Percentiles rank a stretch among this genome's conserved stretches.
Evolutionary conservation across 257 asterid species (phyloP).

Genomic region (Avicennia marina): DNA sequence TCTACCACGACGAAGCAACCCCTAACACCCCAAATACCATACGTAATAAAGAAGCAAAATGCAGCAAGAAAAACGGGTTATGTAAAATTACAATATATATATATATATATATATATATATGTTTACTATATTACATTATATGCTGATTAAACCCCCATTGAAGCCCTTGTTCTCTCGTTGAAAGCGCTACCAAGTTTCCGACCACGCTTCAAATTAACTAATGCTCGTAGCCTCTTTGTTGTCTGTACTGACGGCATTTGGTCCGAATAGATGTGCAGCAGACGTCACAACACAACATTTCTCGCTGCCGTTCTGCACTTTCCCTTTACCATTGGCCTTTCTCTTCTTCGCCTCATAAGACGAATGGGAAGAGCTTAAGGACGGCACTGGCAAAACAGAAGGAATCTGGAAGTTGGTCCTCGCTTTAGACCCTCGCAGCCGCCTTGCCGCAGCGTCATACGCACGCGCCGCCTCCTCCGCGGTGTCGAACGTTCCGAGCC

Average conservation of each 20-base stretch:
- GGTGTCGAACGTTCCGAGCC: conserved; percentile 89
- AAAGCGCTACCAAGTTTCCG: no score
- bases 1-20: no score
- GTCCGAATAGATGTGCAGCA: conserved; percentile 50
- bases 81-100: no score
- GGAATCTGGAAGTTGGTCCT: conserved; percentile 65
- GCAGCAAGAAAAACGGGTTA: conserved; percentile 18
- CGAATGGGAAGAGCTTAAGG: conserved; percentile 15
- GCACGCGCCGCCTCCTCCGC: conserved; percentile 93
- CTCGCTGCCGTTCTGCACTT: neutral
- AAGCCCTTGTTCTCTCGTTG: no score
- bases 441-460: conserved; percentile 82
- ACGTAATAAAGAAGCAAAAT: no score
- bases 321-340: conserved; percentile 16
- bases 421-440: conserved; percentile 71
- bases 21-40: no score
- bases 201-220: conserved; percentile 53
- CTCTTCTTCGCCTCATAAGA: conserved; percentile 16
- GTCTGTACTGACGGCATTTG: neutral
- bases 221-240: neutral
- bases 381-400: conserved; percentile 37
- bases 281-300: conserved; percentile 65
- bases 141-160: no score
- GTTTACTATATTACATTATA: neutral
- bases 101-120: no score